A percentile compares a stretch with the other conserved stretches of the same genome.
These are phyloP conservation scores for Coemansia sp. DNA, from an alignment of 192 early-diverging fungal species.

Conservation along the genomic window DNA sequence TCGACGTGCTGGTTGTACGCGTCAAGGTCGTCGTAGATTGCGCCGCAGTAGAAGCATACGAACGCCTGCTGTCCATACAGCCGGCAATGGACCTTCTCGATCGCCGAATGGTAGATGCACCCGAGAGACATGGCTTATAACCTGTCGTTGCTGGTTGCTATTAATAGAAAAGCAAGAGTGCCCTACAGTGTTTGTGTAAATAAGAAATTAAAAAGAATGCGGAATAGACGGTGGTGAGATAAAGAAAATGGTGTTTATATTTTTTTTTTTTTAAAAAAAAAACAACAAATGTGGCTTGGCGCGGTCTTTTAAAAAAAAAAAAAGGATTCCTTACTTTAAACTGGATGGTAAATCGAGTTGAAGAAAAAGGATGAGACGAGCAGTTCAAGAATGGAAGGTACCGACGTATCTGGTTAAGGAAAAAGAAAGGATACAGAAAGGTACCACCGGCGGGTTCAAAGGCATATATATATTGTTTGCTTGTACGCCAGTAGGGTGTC, in stretches of 20 bases:
- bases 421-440: neutral
- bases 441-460: neutral
- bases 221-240: neutral
- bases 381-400: slow-evolving; percentile 9
- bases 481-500: neutral
- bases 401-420: slow-evolving; percentile 2
- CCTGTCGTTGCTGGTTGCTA: neutral
- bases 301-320: neutral
- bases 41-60: slow-evolving; percentile 54
- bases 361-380: neutral
- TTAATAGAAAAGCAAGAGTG: neutral
- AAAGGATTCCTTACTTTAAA: neutral
- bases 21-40: slow-evolving; percentile 45
- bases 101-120: slow-evolving; percentile 17
- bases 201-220: neutral
- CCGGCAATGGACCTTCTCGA: slow-evolving; percentile 29
- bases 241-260: neutral
- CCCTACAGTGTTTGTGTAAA: neutral
- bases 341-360: neutral
- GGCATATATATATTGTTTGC: neutral
- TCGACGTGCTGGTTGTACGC: slow-evolving; percentile 50
- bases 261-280: too few relatives aligned
- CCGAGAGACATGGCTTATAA: slow-evolving; percentile 19
- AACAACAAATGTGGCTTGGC: slow-evolving; percentile 8
- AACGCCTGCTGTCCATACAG: slow-evolving; percentile 38